These are phyloP conservation scores for Sutorius australiensis DNA, from an alignment of 768 basidiomycete species.

Conservation along the genomic window DNA sequence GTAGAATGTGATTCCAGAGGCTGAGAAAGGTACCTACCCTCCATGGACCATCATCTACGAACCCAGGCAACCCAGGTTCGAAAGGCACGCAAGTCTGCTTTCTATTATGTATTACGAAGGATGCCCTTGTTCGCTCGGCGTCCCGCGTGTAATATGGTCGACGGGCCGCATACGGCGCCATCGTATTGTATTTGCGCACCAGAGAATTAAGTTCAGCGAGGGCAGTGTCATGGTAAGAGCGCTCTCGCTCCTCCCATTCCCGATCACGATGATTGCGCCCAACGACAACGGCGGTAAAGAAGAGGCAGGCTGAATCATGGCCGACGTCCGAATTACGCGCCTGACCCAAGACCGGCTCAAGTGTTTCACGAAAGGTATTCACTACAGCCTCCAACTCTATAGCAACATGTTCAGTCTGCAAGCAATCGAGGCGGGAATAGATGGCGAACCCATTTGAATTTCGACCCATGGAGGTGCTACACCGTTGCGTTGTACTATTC, in stretches of 20 bases:
- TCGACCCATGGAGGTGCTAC: slow-evolving; percentile 86
- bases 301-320: slow-evolving; percentile 38
- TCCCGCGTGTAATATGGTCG: slow-evolving; percentile 54
- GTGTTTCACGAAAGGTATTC: slow-evolving; percentile 56
- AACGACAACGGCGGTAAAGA: slow-evolving; percentile 36
- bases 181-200: slow-evolving; percentile 74
- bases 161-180: slow-evolving; percentile 78
- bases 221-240: slow-evolving; percentile 63
- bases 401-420: background rate
- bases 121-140: slow-evolving; percentile 58
- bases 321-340: slow-evolving; percentile 62
- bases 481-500: slow-evolving; percentile 79
- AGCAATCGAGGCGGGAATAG: background rate
- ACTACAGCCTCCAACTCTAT: slow-evolving; percentile 66
- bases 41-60: slow-evolving; percentile 1
- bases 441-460: slow-evolving; percentile 59
- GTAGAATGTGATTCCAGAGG: slow-evolving; percentile 28
- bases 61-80: slow-evolving; percentile 2
- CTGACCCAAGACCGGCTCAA: slow-evolving; percentile 75
- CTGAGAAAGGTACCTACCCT: slow-evolving; percentile 11
- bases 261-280: slow-evolving; percentile 49
- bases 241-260: slow-evolving; percentile 69
- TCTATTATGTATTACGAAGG: slow-evolving; percentile 35
- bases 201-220: slow-evolving; percentile 69
- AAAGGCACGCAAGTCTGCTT: slow-evolving; percentile 1